Base-by-base conservation (phyloP, 2,329 filamentous ascomycete species). In the Aspergillus aculeatinus region DNA sequence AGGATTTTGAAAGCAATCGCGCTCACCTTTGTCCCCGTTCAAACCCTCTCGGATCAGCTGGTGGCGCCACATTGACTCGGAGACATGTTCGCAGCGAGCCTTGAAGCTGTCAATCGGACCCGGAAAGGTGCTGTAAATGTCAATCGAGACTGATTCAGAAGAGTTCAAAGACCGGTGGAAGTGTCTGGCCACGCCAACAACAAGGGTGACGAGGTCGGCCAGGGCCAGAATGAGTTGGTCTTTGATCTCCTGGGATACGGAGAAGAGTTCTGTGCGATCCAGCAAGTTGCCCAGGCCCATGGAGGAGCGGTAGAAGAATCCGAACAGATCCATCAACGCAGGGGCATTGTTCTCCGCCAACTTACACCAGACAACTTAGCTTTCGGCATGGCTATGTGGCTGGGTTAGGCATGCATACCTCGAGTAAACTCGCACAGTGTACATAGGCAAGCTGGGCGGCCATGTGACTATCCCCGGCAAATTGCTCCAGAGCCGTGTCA, bases 401-500 rank as follows among this genome's bases (percentile, higher is more conserved):
- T 33, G 51, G 21, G 0, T 60, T 67, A 35, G 33, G 4, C 11
- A 12, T 12, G 12, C 72, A 62, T 70, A 82, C 80, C 72, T 82
- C 77, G 4, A 84, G 74, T 5, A 84, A 71, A 29, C 80, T 71
- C 5, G 74, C 75, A 35, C 79, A 80, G 64, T 81, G 76, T 5
- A 77, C 79, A 65, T 81, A 83, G 3, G 79, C 80, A n/a, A 83
- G 67, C 31, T 80, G 72, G 5, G 81, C 77, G 9, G 81, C 82
- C 11, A 74, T 59, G 25, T 72, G 69, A 58, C 73, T 76, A 35
- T 76, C 74, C 1, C 70, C 70, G 0, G 71, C 75, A 55, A 78
- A 77, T 9, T 71, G 62, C 42, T 71, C 67, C 42, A 77, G 73
- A 3, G 67, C 73, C 5, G 63, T 35, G 44, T 77, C 72, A 48